These are phyloP conservation scores for Angophora floribunda DNA, from an alignment of 345 rosid genomes.

Conservation along the genomic window DNA sequence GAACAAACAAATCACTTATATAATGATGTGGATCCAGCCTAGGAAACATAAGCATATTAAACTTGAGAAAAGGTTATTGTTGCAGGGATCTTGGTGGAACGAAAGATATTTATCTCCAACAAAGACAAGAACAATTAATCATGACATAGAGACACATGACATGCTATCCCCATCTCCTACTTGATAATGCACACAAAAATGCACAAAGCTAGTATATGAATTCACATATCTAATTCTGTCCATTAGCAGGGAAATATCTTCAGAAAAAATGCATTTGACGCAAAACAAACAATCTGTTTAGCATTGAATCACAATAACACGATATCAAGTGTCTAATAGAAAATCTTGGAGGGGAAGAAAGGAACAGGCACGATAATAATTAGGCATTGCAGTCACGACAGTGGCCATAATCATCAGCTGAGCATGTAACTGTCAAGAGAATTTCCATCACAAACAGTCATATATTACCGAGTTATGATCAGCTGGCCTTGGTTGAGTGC, in stretches of 20 bases:
- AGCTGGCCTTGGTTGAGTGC: constrained; percentile 97
- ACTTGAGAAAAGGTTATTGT: not conserved
- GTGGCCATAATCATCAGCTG: not conserved
- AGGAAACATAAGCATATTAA: not conserved
- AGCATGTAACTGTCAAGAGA: not conserved
- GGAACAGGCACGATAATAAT: not conserved
- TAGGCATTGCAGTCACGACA: not conserved
- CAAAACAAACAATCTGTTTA: not conserved
- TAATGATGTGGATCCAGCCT: not conserved
- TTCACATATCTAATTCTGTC: not conserved
- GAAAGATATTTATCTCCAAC: not conserved
- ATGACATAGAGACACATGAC: not conserved
- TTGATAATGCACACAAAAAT: not conserved
- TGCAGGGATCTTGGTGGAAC: not conserved
- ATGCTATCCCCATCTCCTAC: not conserved
- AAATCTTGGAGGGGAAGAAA: not conserved
- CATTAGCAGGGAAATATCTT: not conserved
- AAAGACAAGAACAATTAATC: not conserved
- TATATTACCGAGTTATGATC: constrained; percentile 77
- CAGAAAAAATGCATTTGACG: not conserved
- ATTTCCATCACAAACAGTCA: constrained; percentile 14
- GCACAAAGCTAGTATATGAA: not conserved
- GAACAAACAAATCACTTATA: not conserved
- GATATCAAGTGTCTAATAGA: not conserved
- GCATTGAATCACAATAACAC: not conserved